Evolutionary conservation across 345 rosid genomes (phyloP).

Genomic region (Clarkia xantiana): DNA sequence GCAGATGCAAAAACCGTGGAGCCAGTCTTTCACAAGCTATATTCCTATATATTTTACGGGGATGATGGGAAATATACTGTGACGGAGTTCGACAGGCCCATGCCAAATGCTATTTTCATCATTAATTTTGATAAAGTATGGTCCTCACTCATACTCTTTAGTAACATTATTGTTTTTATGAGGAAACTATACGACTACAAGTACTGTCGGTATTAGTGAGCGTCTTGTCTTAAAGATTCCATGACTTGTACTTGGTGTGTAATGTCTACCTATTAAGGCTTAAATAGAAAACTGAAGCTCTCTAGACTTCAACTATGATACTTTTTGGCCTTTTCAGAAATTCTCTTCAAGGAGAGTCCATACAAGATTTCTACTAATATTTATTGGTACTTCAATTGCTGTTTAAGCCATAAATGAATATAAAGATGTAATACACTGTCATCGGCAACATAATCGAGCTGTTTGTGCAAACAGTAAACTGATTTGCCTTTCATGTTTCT

Average conservation of each 20-base stretch:
- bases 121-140: constrained; percentile 93
- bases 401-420: too few species aligned
- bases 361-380: too few species aligned
- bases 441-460: too few species aligned
- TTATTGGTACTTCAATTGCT: too few species aligned
- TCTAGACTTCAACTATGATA: not conserved
- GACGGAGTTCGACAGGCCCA: constrained; percentile 51
- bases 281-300: too few species aligned
- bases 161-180: not conserved
- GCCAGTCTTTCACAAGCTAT: constrained; percentile 55
- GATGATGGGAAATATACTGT: constrained; percentile 40
- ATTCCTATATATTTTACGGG: constrained; percentile 67
- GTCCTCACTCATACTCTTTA: constrained; percentile 10
- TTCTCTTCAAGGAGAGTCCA: not conserved
- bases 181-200: not conserved
- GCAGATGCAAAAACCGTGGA: constrained; percentile 79
- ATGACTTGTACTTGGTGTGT: too few species aligned
- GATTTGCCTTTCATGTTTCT: too few species aligned
- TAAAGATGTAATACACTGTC: too few species aligned
- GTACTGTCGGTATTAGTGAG: too few species aligned
- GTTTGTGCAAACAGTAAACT: too few species aligned
- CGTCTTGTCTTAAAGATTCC: too few species aligned
- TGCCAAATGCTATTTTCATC: constrained; percentile 73
- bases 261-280: too few species aligned
- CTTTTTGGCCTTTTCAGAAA: constrained; percentile 3